Evolutionary conservation across 2,329 filamentous ascomycete species (phyloP), one percentile per base, ranked within the genome.

Genomic region (Ilyonectria sp.): DNA sequence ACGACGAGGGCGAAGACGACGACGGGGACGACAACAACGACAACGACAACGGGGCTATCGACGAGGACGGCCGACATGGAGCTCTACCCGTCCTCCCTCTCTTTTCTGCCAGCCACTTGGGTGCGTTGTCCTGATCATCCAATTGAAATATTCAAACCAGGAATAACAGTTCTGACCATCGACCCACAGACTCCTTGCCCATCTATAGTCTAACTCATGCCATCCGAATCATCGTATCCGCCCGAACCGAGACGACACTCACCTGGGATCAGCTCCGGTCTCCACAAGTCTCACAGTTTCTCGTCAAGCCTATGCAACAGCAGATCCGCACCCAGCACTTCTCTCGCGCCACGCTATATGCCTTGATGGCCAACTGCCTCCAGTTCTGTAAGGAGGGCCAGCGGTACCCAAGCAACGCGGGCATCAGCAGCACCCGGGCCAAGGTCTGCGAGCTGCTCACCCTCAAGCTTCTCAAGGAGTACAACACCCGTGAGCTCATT

Each of bases 231-330:
- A 87, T 98, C 63, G 91, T 98, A 67, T 89, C 93, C 72, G 87
- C 93, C 66, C 91, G 93, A 77, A 97, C 94, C 80, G 95, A 98
- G 83, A 98, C 95, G 2, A 95, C 94, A 0, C 84, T 98, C 57
- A 92, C 94, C 17, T 98, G 95, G 95, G 95, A 98, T 71, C 95
- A 98, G 80, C 86, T 98, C 69, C 90, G 95, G 70, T 97, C 94
- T n/a, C 95, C 95, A 3, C 95, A 98, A 79, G 92, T 98, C 63
- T 97, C 94, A 17, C 95, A 97, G 78, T 98, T 98, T 79, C 87
- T 98, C 40, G 89, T 98, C 78, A 98, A 98, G 84, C 95, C 95
- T 2, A 96, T 98, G 85, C 94, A 96, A 80, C 93, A 96, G 78
- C 92, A 95, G 79, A 95, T 98, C 70, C 91, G 92, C 68, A 86